phyloP scores from a whole-genome alignment of 805 yeast genomes.

The Soucietia sequanensis region DNA sequence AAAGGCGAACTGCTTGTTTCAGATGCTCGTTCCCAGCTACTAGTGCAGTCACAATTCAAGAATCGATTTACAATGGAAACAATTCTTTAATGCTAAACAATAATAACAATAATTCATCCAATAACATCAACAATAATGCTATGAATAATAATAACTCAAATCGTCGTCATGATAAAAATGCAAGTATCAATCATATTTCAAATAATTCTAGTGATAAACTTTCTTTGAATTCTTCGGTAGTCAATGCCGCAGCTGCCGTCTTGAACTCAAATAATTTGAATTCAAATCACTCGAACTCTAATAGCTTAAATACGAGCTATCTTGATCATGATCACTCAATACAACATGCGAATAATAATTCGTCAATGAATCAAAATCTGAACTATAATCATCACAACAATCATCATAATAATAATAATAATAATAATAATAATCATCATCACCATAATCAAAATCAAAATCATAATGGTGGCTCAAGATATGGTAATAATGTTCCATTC shows the following conservation, averaged over 20 bases:
- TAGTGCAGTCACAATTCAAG: slow-evolving; percentile 67
- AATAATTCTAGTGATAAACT: slow-evolving; percentile 12
- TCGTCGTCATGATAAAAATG: slow-evolving; percentile 1
- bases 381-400: slow-evolving; percentile 13
- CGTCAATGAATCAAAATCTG: slow-evolving; percentile 2
- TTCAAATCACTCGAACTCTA: too few species aligned
- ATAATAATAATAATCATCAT: slow-evolving; percentile 6
- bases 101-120: slow-evolving; percentile 6
- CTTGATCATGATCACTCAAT: slow-evolving; percentile 10
- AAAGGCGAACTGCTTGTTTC: slow-evolving; percentile 90
- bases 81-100: not conserved
- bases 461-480: slow-evolving; percentile 14
- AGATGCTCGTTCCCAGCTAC: slow-evolving; percentile 87
- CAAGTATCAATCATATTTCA: slow-evolving; percentile 8
- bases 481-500: slow-evolving; percentile 71
- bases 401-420: slow-evolving; percentile 9
- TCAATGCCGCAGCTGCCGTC: slow-evolving; percentile 9
- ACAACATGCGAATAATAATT: slow-evolving; percentile 10
- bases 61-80: slow-evolving; percentile 41
- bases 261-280: slow-evolving; percentile 5
- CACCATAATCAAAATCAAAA: slow-evolving; percentile 11
- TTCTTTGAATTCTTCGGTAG: slow-evolving; percentile 13
- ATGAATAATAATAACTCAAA: slow-evolving; percentile 4
- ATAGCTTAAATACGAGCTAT: slow-evolving; percentile 7
- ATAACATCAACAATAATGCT: slow-evolving; percentile 2